These are phyloP conservation scores for Paramecium pentaurelia DNA, from an alignment of 73 alveolate species.

Conservation along the genomic window DNA sequence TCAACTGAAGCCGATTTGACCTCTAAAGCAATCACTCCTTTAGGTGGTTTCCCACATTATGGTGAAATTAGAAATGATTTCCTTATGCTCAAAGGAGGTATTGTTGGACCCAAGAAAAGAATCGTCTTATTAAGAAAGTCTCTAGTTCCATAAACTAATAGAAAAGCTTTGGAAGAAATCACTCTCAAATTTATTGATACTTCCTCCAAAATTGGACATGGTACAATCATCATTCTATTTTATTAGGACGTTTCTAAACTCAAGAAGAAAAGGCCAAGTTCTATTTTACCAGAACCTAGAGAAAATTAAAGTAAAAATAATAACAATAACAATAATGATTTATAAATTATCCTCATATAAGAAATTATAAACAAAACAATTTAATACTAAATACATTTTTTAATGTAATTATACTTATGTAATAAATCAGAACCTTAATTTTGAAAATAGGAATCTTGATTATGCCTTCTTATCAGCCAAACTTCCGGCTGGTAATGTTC, in stretches of 20 bases:
- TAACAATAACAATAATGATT: neutral
- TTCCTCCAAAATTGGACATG: constrained; percentile 99
- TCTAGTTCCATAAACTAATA: constrained; percentile 85
- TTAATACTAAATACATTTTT: neutral
- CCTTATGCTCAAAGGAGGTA: constrained; percentile 98
- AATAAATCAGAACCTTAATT: constrained; percentile 47
- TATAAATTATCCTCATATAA: neutral
- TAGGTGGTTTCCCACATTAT: constrained; percentile 99
- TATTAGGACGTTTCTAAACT: constrained; percentile 95
- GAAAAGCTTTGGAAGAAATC: constrained; percentile 91
- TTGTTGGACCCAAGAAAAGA: constrained; percentile 99
- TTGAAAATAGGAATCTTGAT: constrained; percentile 51
- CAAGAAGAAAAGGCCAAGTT: constrained; percentile 97
- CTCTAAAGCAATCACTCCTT: constrained; percentile 97
- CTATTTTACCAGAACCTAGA: constrained; percentile 55
- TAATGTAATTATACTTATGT: neutral
- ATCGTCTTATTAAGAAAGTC: constrained; percentile 97
- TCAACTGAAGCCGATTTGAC: constrained; percentile 98
- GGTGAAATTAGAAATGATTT: constrained; percentile 98
- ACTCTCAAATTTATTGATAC: constrained; percentile 99
- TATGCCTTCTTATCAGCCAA: constrained; percentile 23
- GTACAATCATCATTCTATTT: neutral
- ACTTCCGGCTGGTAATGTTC: constrained; percentile 38
- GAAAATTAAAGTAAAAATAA: neutral
- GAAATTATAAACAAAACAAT: neutral